phyloP scores from a whole-genome alignment of 331 rosid species.

The Quercus phellos region DNA sequence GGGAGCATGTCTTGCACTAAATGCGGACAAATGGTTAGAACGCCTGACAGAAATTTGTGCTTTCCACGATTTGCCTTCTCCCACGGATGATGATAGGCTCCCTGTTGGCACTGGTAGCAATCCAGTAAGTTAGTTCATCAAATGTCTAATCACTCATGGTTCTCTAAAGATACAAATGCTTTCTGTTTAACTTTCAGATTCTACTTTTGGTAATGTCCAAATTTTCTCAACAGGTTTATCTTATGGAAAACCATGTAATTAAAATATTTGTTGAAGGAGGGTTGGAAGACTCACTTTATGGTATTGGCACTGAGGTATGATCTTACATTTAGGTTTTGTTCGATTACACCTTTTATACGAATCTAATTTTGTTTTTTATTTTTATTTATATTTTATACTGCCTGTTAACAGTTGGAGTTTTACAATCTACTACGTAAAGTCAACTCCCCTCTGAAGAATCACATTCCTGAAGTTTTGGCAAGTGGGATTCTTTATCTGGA shows the following conservation, averaged over 20 bases:
- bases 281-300: slow-evolving; percentile 71
- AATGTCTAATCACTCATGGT: neutral
- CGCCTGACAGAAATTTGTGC: slow-evolving; percentile 65
- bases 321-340: slow-evolving; percentile 13
- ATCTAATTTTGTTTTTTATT: slow-evolving; percentile 16
- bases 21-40: slow-evolving; percentile 71
- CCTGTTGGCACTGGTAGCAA: slow-evolving; percentile 98
- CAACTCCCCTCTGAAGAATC: slow-evolving; percentile 62
- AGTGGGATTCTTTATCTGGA: slow-evolving; percentile 76
- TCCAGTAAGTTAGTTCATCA: slow-evolving; percentile 71
- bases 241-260: slow-evolving; percentile 54
- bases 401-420: slow-evolving; percentile 69
- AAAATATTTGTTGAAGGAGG: slow-evolving; percentile 90
- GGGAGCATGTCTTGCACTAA: slow-evolving; percentile 92
- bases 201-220: slow-evolving; percentile 24
- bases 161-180: neutral
- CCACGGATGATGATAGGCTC: slow-evolving; percentile 81
- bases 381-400: neutral
- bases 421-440: slow-evolving; percentile 50
- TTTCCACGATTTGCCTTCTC: slow-evolving; percentile 62
- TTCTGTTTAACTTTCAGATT: neutral
- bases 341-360: slow-evolving; percentile 12
- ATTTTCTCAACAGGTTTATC: slow-evolving; percentile 63
- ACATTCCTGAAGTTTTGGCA: slow-evolving; percentile 66
- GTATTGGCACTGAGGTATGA: slow-evolving; percentile 91